phyloP scores from a whole-genome alignment of 2,329 filamentous ascomycete species.

The Sclerotinia subarctica region DNA sequence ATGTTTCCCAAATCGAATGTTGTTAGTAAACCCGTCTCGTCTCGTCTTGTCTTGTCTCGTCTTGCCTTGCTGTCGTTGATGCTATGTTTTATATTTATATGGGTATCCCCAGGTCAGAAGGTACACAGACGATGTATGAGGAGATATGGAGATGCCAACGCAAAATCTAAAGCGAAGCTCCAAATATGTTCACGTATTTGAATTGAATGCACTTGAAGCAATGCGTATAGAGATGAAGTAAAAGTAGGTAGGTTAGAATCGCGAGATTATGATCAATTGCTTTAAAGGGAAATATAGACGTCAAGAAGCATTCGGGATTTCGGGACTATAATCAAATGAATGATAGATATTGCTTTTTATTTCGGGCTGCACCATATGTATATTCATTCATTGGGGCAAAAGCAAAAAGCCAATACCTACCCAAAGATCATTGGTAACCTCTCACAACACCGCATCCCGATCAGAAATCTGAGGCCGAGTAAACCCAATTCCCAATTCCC shows the following conservation, averaged over 20 bases:
- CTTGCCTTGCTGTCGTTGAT: neutral
- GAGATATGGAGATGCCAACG: neutral
- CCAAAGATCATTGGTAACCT: neutral
- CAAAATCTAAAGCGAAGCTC: neutral
- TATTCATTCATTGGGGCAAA: neutral
- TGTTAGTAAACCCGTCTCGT: neutral
- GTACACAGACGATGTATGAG: neutral
- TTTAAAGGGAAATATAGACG: neutral
- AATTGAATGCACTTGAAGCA: neutral
- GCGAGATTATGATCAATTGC: neutral
- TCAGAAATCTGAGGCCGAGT: neutral
- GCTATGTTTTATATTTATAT: neutral
- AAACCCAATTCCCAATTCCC: too few species aligned
- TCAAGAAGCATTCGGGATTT: neutral
- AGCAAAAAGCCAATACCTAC: neutral
- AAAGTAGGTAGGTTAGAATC: conserved; percentile 1
- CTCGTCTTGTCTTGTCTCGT: too few species aligned
- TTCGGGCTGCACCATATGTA: neutral
- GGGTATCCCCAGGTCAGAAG: neutral
- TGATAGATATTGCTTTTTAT: neutral
- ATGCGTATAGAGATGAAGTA: neutral
- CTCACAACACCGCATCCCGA: neutral
- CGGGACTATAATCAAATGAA: neutral
- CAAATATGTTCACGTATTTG: neutral
- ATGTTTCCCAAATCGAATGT: neutral